Evolutionary conservation across 441 rosid genomes (phyloP).

Genomic region (Breynia disticha): DNA sequence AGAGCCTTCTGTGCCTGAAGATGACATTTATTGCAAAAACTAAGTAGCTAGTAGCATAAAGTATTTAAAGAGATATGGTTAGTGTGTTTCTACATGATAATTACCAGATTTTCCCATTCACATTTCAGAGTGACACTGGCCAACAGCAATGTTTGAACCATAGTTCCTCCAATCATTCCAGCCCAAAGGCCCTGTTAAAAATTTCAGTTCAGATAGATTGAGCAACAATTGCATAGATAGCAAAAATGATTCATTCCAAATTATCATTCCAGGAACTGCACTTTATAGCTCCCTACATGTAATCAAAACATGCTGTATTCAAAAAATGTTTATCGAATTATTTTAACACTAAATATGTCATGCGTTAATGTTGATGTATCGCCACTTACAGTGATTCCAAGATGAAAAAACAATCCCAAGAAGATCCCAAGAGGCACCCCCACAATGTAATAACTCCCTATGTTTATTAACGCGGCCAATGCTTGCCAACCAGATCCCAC

Average conservation of each 20-base stretch:
- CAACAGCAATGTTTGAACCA: slow-evolving; percentile 35
- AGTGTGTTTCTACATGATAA: not conserved
- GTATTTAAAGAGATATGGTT: not conserved
- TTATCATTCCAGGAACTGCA: not conserved
- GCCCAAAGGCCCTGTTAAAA: slow-evolving; percentile 39
- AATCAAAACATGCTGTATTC: too few species aligned
- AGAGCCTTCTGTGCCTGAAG: slow-evolving; percentile 27
- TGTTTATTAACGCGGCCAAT: slow-evolving; percentile 30
- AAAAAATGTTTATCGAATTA: too few species aligned
- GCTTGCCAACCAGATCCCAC: slow-evolving; percentile 50
- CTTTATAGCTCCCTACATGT: too few species aligned
- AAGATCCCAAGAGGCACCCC: slow-evolving; percentile 36
- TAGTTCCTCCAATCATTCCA: slow-evolving; percentile 45
- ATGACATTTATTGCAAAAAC: not conserved
- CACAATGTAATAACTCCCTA: slow-evolving; percentile 38
- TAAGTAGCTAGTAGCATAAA: not conserved
- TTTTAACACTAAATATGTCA: too few species aligned
- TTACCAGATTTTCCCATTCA: slow-evolving; percentile 43
- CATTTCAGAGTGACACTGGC: slow-evolving; percentile 26
- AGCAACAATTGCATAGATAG: not conserved
- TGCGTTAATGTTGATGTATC: not conserved
- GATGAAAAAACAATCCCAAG: slow-evolving; percentile 32
- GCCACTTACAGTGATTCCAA: slow-evolving; percentile 26
- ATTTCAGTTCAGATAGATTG: not conserved
- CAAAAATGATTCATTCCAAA: not conserved